Evolutionary conservation across 176 grass and related monocot genomes (phyloP).

Genomic region (Triticum timopheevii): DNA sequence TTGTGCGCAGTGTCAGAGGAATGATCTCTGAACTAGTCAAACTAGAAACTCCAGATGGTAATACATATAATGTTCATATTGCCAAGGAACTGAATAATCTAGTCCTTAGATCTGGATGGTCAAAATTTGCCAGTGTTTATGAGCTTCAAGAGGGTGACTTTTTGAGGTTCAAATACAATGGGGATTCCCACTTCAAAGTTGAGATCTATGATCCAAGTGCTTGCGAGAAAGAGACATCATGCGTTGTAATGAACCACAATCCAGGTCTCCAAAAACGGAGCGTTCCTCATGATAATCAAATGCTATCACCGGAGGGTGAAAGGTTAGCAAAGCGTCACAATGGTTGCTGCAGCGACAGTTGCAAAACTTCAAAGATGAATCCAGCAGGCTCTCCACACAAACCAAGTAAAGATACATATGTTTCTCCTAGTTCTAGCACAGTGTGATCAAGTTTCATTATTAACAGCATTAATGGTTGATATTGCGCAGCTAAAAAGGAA

Average conservation of each 20-base stretch:
- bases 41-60: slow-evolving; percentile 29
- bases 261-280: background rate
- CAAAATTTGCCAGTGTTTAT: slow-evolving; percentile 32
- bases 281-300: background rate
- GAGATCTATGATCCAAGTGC: slow-evolving; percentile 39
- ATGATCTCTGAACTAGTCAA: slow-evolving; percentile 25
- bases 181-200: slow-evolving; percentile 43
- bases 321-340: background rate
- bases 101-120: slow-evolving; percentile 33
- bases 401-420: background rate
- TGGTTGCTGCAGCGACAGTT: background rate
- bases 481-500: background rate
- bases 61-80: slow-evolving; percentile 23
- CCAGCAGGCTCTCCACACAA: background rate
- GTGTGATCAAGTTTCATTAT: background rate
- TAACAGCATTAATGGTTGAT: background rate
- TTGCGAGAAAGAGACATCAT: slow-evolving; percentile 32
- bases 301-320: background rate
- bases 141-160: slow-evolving; percentile 24
- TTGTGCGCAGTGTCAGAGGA: slow-evolving; percentile 23
- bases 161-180: slow-evolving; percentile 37
- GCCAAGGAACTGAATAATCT: slow-evolving; percentile 24
- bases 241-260: background rate
- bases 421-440: background rate
- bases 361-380: slow-evolving; percentile 2